These are phyloP conservation scores for Starmerella vaccinii DNA, from an alignment of 805 yeast genomes.

Conservation along the genomic window DNA sequence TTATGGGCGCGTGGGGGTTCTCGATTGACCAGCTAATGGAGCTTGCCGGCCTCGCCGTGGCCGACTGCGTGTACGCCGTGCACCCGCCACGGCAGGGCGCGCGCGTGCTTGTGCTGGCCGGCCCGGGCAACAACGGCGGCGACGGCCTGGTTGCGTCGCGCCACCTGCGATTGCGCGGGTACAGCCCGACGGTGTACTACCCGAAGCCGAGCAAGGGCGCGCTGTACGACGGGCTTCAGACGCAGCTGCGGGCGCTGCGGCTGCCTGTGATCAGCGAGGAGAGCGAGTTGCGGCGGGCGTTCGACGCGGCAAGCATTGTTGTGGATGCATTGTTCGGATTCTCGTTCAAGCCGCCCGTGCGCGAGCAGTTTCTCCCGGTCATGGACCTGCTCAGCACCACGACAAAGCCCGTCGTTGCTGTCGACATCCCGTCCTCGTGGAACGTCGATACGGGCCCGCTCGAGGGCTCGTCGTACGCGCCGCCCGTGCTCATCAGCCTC, in stretches of 20 bases:
- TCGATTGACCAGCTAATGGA: constrained; percentile 90
- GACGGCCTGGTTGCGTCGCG: constrained; percentile 95
- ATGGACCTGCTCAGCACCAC: constrained; percentile 35
- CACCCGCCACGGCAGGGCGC: constrained; percentile 46
- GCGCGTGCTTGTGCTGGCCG: constrained; percentile 61
- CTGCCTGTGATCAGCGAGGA: constrained; percentile 40
- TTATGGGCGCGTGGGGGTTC: constrained; percentile 77
- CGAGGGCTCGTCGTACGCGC: constrained; percentile 38
- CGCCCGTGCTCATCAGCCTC: constrained; percentile 63
- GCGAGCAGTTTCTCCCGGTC: constrained; percentile 59
- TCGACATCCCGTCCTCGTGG: constrained; percentile 97
- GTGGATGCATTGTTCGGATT: constrained; percentile 89
- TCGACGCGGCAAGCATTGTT: constrained; percentile 38
- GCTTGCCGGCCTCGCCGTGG: constrained; percentile 89
- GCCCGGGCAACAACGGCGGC: constrained; percentile 94
- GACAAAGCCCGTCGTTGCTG: constrained; percentile 54
- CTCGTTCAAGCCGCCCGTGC: constrained; percentile 78
- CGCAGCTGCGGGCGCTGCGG: constrained; percentile 58
- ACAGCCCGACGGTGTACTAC: constrained; percentile 63
- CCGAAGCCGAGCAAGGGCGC: constrained; percentile 54
- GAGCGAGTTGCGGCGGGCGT: constrained; percentile 33
- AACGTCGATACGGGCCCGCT: constrained; percentile 82
- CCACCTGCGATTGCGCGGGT: constrained; percentile 73
- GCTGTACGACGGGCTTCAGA: constrained; percentile 52
- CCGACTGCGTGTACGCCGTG: constrained; percentile 64